Evolutionary conservation across 2,329 filamentous ascomycete genomes (phyloP), one percentile per base, ranked within the genome.

Genomic region (Colletotrichum cereale): DNA sequence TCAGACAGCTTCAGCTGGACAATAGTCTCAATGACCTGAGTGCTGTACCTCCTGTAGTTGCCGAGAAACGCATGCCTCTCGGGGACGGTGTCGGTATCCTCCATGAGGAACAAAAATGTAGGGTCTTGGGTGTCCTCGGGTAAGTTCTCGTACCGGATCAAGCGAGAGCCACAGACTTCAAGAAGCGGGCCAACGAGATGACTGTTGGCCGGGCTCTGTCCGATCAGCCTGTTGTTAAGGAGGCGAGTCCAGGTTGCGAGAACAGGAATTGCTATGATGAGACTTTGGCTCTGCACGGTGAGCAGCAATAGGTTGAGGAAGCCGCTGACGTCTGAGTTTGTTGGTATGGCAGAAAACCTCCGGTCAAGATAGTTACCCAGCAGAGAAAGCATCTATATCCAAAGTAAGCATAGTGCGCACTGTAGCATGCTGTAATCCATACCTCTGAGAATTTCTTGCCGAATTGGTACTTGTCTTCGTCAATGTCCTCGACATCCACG

Each of bases 371-470:
- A 96, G 74, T 93, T 92, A 24, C 93, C 94, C 21, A 98, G 85
- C 76, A 93, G 93, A 31, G 95, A 96, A 12, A 98, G 86, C 84
- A 97, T 90, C 93, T 96, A 70, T 2, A 18, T 12, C 50, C 4
- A 38, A 44, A 58, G 10, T 57, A 57, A 62, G 42, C 42, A 34
- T 14, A 53, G 5, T 24, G n/a, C n/a, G 6, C 29, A 5, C n/a
- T 29, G 24, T n/a, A n/a, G 21, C 11, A 24, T 38, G 21, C 21
- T 12, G 24, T 26, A 10, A 14, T 34, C 7, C 42, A 57, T 31
- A 95, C 93, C 88, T 99, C 96, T 1, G 95, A 95, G 57, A 98
- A 89, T 81, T 97, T 98, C 84, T 98, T 98, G 50, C 93, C 91
- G 75, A 98, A 90, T 66, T 94, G 90, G 79, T 99, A 98, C 79